phyloP scores from a whole-genome alignment of 139 green algal genomes.

The Nannochloris sp. region DNA sequence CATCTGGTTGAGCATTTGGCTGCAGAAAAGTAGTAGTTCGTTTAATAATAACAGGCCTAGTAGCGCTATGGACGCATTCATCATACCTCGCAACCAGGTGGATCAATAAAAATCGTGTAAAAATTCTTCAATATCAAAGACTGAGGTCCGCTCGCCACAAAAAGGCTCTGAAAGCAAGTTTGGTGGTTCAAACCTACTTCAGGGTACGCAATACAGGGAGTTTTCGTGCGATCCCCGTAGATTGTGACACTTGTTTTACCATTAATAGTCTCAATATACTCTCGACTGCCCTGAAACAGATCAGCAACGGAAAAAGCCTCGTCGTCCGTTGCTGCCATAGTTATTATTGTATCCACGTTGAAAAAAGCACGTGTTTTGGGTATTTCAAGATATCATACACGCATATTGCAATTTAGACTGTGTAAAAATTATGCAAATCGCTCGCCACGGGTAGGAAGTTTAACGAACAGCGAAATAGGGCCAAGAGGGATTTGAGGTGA shows the following conservation, averaged over 20 bases:
- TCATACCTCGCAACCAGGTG: conserved; percentile 28
- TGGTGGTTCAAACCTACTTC: conserved; percentile 39
- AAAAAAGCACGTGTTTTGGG: no score
- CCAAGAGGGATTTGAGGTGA: background rate
- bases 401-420: background rate
- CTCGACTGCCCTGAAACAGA: conserved; percentile 1
- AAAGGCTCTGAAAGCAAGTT: conserved; percentile 33
- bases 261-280: conserved; percentile 13
- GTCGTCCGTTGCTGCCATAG: background rate
- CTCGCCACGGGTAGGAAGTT: background rate
- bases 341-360: background rate
- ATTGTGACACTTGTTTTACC: conserved; percentile 23
- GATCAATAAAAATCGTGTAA: conserved; percentile 34
- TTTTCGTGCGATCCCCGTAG: conserved; percentile 15
- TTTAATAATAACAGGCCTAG: no score
- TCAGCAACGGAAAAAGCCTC: background rate
- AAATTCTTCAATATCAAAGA: conserved; percentile 31
- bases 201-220: conserved; percentile 33
- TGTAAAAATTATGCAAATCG: background rate
- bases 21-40: no score
- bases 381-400: no score
- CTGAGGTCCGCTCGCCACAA: conserved; percentile 12
- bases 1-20: background rate
- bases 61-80: background rate
- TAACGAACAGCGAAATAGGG: conserved; percentile 12